Conservation (phyloP, 116 monocot genomes). For the Posidonia oceanica region DNA sequence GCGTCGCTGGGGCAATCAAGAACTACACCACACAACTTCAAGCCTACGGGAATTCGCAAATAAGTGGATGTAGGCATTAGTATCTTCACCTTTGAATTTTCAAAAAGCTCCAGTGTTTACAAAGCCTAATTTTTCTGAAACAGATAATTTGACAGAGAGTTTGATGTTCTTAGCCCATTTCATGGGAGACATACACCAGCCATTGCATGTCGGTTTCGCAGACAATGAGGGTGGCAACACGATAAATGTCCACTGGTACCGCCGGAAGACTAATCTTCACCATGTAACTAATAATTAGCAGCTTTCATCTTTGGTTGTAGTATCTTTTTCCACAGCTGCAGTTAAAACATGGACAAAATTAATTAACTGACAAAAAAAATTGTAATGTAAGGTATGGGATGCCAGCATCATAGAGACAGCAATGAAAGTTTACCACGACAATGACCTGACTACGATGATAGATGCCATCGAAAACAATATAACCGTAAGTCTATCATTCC, state of each 20-base stretch:
- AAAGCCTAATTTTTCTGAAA: background rate
- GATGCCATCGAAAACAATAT: constrained; percentile 50
- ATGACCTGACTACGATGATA: constrained; percentile 41
- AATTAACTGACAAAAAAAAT: background rate
- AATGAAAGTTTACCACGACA: constrained; percentile 39
- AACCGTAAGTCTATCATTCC: constrained; percentile 32
- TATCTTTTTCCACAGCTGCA: background rate
- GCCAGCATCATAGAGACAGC: constrained; percentile 56
- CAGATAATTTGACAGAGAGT: constrained; percentile 73
- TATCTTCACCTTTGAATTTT: background rate
- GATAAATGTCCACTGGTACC: constrained; percentile 62
- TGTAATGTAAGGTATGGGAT: constrained; percentile 59
- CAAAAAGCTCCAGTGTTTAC: background rate
- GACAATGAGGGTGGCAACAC: constrained; percentile 55
- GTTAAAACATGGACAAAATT: background rate
- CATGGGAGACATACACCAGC: constrained; percentile 77
- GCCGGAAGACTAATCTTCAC: constrained; percentile 74
- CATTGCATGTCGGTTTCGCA: constrained; percentile 37
- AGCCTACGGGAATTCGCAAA: constrained; percentile 26
- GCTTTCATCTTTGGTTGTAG: background rate
- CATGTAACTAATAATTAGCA: constrained; percentile 22
- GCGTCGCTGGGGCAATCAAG: constrained; percentile 81
- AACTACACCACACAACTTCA: constrained; percentile 68
- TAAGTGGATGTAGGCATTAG: constrained; percentile 23
- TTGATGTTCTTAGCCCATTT: constrained; percentile 79